phyloP scores from a whole-genome alignment of 495 filamentous ascomycete species.

The Aspergillus sclerotioniger region DNA sequence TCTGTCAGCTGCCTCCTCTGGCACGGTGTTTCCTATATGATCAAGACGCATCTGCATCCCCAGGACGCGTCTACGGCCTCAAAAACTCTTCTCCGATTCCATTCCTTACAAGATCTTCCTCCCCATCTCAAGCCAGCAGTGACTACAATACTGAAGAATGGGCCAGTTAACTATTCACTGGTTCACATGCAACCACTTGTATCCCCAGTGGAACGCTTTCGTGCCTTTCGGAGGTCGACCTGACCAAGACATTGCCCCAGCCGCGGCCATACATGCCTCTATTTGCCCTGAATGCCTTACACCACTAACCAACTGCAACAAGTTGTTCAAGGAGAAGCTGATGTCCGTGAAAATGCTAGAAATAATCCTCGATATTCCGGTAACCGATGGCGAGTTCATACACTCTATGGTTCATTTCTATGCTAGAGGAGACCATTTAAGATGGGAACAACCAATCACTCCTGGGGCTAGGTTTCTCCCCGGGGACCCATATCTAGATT shows the following conservation, averaged over 20 bases:
- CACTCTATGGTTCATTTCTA: slow-evolving; percentile 7
- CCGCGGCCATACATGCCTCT: no score
- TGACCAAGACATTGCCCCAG: neutral
- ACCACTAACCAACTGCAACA: neutral
- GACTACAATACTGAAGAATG: neutral
- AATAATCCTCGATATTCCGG: slow-evolving; percentile 1
- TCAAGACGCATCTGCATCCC: no score
- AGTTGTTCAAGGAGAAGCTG: neutral
- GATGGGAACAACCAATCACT: slow-evolving; percentile 5
- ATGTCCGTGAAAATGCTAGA: neutral
- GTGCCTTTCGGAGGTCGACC: no score
- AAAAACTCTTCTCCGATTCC: no score
- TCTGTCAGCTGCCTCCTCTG: no score
- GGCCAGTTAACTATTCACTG: neutral
- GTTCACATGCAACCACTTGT: neutral
- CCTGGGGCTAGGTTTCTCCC: neutral
- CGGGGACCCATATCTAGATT: neutral
- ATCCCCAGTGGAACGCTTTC: neutral
- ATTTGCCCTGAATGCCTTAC: neutral
- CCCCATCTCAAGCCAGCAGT: neutral
- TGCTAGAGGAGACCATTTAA: slow-evolving; percentile 9
- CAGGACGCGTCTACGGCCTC: no score
- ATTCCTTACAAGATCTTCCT: neutral
- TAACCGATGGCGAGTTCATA: neutral
- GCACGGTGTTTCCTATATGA: no score